Conservation (phyloP, 1,284 basidiomycete genomes). For the Papiliotrema fonsecae region DNA sequence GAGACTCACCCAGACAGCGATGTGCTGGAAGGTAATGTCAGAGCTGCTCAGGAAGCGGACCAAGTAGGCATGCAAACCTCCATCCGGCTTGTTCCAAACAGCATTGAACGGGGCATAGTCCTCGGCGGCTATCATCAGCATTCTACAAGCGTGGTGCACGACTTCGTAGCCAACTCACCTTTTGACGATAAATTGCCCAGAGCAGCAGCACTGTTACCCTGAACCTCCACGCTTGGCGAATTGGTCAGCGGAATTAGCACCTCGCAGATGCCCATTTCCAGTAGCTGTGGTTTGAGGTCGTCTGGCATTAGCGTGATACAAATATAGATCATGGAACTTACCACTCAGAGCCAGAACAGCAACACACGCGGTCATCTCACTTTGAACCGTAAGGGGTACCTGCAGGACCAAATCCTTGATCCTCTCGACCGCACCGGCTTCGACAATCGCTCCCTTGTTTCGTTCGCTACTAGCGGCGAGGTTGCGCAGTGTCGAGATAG, state of each 20-base stretch:
- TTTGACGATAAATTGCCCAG: slow-evolving; percentile 96
- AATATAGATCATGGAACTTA: slow-evolving; percentile 39
- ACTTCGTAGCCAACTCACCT: slow-evolving; percentile 51
- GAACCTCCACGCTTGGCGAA: slow-evolving; percentile 94
- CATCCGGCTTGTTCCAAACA: slow-evolving; percentile 96
- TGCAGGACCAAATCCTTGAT: slow-evolving; percentile 96
- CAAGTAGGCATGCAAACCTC: slow-evolving; percentile 92
- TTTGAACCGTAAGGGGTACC: slow-evolving; percentile 95
- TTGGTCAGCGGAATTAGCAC: slow-evolving; percentile 95
- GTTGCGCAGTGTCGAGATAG: slow-evolving; percentile 97
- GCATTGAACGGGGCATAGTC: slow-evolving; percentile 98
- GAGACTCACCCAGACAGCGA: slow-evolving; percentile 75
- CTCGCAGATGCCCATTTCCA: slow-evolving; percentile 98
- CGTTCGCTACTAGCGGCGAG: slow-evolving; percentile 95
- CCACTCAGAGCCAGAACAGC: slow-evolving; percentile 90
- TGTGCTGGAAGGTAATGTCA: slow-evolving; percentile 99
- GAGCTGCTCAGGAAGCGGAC: slow-evolving; percentile 88
- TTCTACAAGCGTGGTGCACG: neutral
- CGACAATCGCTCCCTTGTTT: slow-evolving; percentile 97
- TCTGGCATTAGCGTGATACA: slow-evolving; percentile 54
- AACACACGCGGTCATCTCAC: slow-evolving; percentile 99
- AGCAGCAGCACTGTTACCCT: slow-evolving; percentile 97
- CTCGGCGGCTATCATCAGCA: slow-evolving; percentile 58
- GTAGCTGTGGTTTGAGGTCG: slow-evolving; percentile 86
- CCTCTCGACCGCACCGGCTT: slow-evolving; percentile 95